These are phyloP conservation scores for Fusarium buharicum DNA, from an alignment of 2,329 filamentous ascomycete species.

Conservation along the genomic window DNA sequence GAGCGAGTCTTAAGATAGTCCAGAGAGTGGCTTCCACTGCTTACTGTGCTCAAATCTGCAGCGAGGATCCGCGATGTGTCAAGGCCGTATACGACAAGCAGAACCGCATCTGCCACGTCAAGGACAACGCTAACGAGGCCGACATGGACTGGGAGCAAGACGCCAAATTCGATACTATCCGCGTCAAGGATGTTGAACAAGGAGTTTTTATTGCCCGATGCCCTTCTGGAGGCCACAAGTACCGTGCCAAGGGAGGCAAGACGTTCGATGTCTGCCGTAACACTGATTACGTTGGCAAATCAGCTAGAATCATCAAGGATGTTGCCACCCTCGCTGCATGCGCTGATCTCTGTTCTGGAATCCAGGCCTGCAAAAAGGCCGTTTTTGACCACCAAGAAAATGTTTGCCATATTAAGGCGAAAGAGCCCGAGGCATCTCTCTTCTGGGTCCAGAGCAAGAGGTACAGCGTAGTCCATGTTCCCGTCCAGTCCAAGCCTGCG, in stretches of 20 bases:
- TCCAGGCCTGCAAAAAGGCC: constrained; percentile 23
- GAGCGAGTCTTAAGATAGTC: constrained; percentile 15
- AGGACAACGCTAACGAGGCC: constrained; percentile 20
- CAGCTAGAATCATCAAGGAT: constrained; percentile 10
- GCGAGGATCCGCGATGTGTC: constrained; percentile 29
- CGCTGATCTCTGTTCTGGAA: constrained; percentile 29
- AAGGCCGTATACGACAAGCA: constrained; percentile 37
- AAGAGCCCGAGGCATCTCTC: constrained; percentile 22
- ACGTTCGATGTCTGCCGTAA: constrained; percentile 24
- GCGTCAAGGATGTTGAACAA: constrained; percentile 22
- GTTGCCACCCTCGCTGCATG: constrained; percentile 25
- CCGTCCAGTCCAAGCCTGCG: constrained; percentile 3
- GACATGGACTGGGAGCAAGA: constrained; percentile 28
- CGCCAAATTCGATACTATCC: constrained; percentile 17
- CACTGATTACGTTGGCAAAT: constrained; percentile 24
- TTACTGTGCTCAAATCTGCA: constrained; percentile 31
- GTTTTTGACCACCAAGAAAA: constrained; percentile 39
- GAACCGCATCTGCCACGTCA: constrained; percentile 26
- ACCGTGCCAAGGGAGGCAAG: constrained; percentile 12
- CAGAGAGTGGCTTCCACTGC: constrained; percentile 16
- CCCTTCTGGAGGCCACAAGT: constrained; percentile 12
- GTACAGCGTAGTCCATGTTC: constrained; percentile 26
- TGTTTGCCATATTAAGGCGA: constrained; percentile 32
- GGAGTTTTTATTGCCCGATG: constrained; percentile 27
- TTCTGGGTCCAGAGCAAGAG: constrained; percentile 33